Evolutionary conservation across 2,329 filamentous ascomycete genomes (phyloP), one percentile per base, ranked within the genome.

Genomic region (Septoria petroselini): DNA sequence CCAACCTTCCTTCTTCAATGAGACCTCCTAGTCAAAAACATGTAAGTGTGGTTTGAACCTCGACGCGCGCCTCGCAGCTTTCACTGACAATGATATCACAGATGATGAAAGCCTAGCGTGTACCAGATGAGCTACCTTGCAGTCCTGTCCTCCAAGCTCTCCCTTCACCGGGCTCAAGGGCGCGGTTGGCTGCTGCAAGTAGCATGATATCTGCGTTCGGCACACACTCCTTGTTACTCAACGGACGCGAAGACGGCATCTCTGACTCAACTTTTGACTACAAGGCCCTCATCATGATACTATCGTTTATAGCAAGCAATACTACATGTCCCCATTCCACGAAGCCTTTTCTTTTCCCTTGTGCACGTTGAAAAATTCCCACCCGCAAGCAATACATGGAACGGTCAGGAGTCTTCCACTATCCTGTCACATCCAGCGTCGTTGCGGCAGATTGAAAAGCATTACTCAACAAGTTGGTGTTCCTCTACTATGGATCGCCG

Each of bases 61-160:
- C 14, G 12, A 23, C 19, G 18, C 38, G 19, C 8, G 14, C 7
- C 3, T 17, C 11, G n/a, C 31, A 27, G 21, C 34, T 12, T 57
- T 68, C 57, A 68, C 61, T 59, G 54, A 41, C 42, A 30, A 9
- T 3, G 1, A 42, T 27, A 51, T n/a, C n/a, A n/a, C 62, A 96
- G 90, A 94, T 97, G 91, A 98, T 97, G 93, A 98, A 95, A 95
- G 88, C 88, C 82, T 84, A 85, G 88, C 83, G 91, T 97, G 93
- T 85, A 83, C 73, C 76, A 83, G 83, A 88, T 95, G 93, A 97
- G 78, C 79, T 86, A 78, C 76, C 78, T 78, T 75, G 70, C 51
- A 73, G 75, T 78, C 75, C 78, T 76, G 79, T 75, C 76, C 75
- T 75, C 79, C 53, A 55, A 81, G 87, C 88, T 91, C 91, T 96